Evolutionary conservation across 1,284 basidiomycete genomes (phyloP).

Genomic region (Testicularia cyperi): DNA sequence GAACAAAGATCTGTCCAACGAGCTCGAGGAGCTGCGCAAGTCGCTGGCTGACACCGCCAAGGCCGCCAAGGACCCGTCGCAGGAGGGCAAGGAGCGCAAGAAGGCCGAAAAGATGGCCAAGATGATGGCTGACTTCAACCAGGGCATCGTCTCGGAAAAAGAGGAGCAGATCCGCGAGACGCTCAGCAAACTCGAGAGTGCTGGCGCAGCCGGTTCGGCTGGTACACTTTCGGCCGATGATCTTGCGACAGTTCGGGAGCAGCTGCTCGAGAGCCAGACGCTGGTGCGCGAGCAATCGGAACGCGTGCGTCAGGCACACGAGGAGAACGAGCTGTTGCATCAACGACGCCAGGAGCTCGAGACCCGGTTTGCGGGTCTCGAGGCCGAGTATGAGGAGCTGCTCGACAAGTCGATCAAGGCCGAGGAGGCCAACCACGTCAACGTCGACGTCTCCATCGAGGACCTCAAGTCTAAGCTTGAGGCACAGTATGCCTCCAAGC

Average conservation of each 20-base stretch:
- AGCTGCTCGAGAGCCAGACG: conserved; percentile 84
- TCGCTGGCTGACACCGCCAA: conserved; percentile 34
- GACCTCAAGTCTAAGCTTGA: conserved; percentile 95
- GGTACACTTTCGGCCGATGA: conserved; percentile 69
- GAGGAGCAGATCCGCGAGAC: conserved; percentile 85
- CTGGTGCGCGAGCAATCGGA: conserved; percentile 85
- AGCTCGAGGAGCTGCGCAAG: conserved; percentile 78
- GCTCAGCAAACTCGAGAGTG: conserved; percentile 75
- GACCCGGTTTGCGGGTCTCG: conserved; percentile 74
- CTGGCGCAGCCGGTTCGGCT: conserved; percentile 12
- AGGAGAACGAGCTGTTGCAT: conserved; percentile 83
- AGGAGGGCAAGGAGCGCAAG: conserved; percentile 95
- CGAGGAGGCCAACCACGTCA: conserved; percentile 53
- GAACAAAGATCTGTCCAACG: conserved; percentile 80
- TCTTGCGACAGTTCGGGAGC: conserved; percentile 75
- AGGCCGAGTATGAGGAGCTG: conserved; percentile 93
- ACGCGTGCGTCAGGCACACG: conserved; percentile 80
- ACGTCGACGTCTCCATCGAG: conserved; percentile 71
- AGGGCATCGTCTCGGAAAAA: conserved; percentile 84
- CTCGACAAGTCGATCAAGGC: conserved; percentile 65
- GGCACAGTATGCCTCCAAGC: conserved; percentile 85
- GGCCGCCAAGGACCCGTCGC: conserved; percentile 63
- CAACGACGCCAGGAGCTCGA: conserved; percentile 86
- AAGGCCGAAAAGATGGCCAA: conserved; percentile 99
- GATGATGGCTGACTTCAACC: conserved; percentile 94